A percentile compares a stretch with the other conserved stretches of the same genome.
Conservation (phyloP, 2,329 filamentous ascomycete species). For the Penicillium psychrosexuale region DNA sequence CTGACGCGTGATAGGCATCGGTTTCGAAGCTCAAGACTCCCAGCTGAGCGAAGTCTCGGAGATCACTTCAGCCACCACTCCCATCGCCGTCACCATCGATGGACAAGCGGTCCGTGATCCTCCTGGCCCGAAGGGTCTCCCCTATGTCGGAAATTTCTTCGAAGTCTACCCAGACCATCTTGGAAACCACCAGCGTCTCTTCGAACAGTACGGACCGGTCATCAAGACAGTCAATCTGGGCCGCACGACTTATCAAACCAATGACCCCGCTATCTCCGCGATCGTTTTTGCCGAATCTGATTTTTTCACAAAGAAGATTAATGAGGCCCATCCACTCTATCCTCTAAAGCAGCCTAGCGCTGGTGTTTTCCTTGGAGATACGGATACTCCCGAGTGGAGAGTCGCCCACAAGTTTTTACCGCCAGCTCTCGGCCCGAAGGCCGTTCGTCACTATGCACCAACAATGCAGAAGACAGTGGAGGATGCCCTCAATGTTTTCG, state of each 20-base stretch:
- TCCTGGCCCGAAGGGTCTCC: slow-evolving; percentile 20
- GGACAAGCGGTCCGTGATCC: slow-evolving; percentile 14
- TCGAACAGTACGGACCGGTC: slow-evolving; percentile 52
- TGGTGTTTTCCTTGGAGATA: slow-evolving; percentile 35
- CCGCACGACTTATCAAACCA: slow-evolving; percentile 50
- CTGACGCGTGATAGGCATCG: slow-evolving; percentile 17
- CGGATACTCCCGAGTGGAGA: slow-evolving; percentile 32
- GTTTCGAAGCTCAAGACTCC: slow-evolving; percentile 16
- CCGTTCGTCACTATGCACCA: slow-evolving; percentile 48
- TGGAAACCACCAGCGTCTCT: slow-evolving; percentile 56
- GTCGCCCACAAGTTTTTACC: slow-evolving; percentile 56
- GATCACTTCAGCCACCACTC: slow-evolving; percentile 8
- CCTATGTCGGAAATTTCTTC: slow-evolving; percentile 53
- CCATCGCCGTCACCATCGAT: slow-evolving; percentile 14
- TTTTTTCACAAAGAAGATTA: slow-evolving; percentile 55
- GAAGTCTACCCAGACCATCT: slow-evolving; percentile 58
- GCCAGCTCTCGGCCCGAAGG: slow-evolving; percentile 19
- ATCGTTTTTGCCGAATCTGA: slow-evolving; percentile 51
- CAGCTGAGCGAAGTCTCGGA: slow-evolving; percentile 17
- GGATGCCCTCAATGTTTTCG: slow-evolving; percentile 49
- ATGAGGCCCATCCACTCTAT: slow-evolving; percentile 31
- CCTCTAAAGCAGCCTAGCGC: slow-evolving; percentile 28
- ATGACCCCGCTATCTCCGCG: slow-evolving; percentile 48
- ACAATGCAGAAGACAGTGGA: slow-evolving; percentile 57
- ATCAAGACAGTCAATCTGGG: slow-evolving; percentile 55